Conservation (phyloP, 768 basidiomycete genomes). For the Cubamyces sp. region DNA sequence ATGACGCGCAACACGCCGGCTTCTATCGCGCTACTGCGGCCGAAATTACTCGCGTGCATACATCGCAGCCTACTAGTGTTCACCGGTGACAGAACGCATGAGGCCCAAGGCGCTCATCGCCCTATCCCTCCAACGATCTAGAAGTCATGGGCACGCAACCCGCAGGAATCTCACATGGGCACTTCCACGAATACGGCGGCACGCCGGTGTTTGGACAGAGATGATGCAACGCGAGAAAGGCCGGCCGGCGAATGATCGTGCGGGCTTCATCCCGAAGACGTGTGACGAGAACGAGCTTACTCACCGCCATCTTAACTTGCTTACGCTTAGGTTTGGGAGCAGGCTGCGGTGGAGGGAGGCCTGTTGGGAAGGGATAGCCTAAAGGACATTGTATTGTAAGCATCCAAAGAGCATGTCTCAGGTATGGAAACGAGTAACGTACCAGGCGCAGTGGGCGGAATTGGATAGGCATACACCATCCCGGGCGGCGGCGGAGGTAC, state of each 20-base stretch:
- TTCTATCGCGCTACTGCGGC: background rate
- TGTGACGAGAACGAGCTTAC: constrained; percentile 28
- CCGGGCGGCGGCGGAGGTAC: constrained; percentile 43
- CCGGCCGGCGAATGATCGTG: constrained; percentile 10
- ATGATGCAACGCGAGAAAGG: constrained; percentile 16
- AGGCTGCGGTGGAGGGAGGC: constrained; percentile 29
- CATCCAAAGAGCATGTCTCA: background rate
- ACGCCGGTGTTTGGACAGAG: constrained; percentile 13
- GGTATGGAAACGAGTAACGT: constrained; percentile 8
- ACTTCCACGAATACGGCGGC: background rate
- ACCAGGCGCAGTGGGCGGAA: constrained; percentile 45
- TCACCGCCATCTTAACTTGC: constrained; percentile 63
- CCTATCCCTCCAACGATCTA: background rate
- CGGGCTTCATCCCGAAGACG: background rate
- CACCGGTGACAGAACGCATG: background rate
- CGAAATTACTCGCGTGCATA: background rate
- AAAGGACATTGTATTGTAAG: constrained; percentile 17
- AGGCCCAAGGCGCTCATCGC: background rate
- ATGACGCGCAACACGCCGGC: background rate
- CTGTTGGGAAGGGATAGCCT: constrained; percentile 34
- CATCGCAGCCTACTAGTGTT: too few species aligned
- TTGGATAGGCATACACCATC: constrained; percentile 48
- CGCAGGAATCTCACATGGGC: background rate
- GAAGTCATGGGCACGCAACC: too few species aligned
- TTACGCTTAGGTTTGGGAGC: constrained; percentile 49